Percentiles rank a stretch among this genome's conserved stretches.
Conservation (phyloP, 768 basidiomycete genomes). For the Kwoniella europaea region DNA sequence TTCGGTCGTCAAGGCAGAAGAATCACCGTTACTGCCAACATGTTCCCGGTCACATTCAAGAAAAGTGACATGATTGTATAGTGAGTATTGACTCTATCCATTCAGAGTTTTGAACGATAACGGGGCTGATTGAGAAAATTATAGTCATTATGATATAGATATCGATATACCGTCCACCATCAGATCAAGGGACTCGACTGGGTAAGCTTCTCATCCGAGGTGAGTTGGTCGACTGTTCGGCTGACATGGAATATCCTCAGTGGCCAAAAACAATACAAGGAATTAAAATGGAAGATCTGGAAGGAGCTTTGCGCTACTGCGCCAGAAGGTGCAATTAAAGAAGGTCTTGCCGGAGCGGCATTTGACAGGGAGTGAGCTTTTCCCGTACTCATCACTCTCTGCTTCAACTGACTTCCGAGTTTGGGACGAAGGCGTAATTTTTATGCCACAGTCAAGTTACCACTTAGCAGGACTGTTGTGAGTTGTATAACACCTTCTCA, state of each 20-base stretch:
- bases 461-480: slow-evolving; percentile 28
- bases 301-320: slow-evolving; percentile 30
- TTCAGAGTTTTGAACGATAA: not conserved
- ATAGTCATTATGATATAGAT: slow-evolving; percentile 54
- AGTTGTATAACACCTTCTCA: not conserved
- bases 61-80: slow-evolving; percentile 25
- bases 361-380: slow-evolving; percentile 44
- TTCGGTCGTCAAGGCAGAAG: slow-evolving; percentile 38
- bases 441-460: slow-evolving; percentile 42
- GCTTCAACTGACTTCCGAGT: not conserved
- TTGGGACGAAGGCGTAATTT: slow-evolving; percentile 17
- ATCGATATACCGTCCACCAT: slow-evolving; percentile 43
- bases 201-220: not conserved
- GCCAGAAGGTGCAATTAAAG: slow-evolving; percentile 27
- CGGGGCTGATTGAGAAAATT: not conserved
- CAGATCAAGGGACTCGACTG: slow-evolving; percentile 45
- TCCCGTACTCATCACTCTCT: not conserved
- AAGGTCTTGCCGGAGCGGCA: slow-evolving; percentile 33
- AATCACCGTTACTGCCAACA: slow-evolving; percentile 47
- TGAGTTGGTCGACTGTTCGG: no score
- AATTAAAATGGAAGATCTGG: slow-evolving; percentile 40
- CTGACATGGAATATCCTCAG: no score
- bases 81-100: slow-evolving; percentile 11
- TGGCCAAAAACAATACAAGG: slow-evolving; percentile 5
- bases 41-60: slow-evolving; percentile 44